These are phyloP conservation scores for Kazachstania africana DNA, from an alignment of 805 yeast species.

Conservation along the genomic window DNA sequence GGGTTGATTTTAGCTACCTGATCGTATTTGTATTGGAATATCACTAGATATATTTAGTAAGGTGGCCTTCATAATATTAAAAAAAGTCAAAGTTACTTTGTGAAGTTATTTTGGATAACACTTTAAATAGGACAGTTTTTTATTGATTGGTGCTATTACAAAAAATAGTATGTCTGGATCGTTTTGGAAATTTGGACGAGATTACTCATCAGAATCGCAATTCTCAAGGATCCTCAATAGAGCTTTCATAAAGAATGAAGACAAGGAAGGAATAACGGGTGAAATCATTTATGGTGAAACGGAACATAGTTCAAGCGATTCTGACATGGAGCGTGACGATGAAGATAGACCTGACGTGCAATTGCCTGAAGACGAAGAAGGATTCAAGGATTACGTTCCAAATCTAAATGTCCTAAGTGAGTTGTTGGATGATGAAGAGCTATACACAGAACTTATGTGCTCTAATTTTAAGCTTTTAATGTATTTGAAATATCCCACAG, in stretches of 20 bases:
- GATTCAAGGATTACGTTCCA: constrained; percentile 29
- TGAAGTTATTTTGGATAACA: no score
- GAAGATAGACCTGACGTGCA: constrained; percentile 7
- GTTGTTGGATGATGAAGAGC: constrained; percentile 61
- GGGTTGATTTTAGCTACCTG: no score
- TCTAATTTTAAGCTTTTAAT: constrained; percentile 69
- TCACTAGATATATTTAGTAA: no score
- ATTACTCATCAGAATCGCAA: constrained; percentile 42
- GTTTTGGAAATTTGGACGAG: constrained; percentile 53
- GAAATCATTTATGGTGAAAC: constrained; percentile 1
- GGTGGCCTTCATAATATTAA: no score
- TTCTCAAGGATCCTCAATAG: constrained; percentile 36
- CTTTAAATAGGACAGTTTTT: no score
- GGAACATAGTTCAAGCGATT: background rate
- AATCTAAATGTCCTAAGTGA: constrained; percentile 38
- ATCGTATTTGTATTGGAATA: no score
- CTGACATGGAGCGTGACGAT: constrained; percentile 22
- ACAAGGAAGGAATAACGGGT: constrained; percentile 2
- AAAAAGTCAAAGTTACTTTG: no score
- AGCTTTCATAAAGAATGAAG: constrained; percentile 23
- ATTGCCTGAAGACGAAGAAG: constrained; percentile 26
- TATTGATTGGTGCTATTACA: no score
- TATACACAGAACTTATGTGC: constrained; percentile 59
- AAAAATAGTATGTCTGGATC: constrained; percentile 30
- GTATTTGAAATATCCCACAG: constrained; percentile 66